Base-by-base conservation (phyloP, 805 yeast species). In the Saturnispora ahearnii region DNA sequence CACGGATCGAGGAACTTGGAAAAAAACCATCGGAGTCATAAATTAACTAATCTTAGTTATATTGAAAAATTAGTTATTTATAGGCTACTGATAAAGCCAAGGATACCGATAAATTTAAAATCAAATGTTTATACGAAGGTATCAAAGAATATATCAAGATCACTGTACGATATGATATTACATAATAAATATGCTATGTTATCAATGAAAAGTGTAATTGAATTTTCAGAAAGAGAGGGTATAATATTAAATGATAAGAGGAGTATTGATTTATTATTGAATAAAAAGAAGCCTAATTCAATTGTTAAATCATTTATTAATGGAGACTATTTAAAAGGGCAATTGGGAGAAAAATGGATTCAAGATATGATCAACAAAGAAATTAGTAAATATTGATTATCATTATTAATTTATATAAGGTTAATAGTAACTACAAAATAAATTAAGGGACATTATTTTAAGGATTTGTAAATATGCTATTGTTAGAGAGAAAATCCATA, bases 91-190 rank as follows among this genome's bases (percentile, higher is more conserved):
- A 81, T 86, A 10, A 66, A 87, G 38, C 68, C 72, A 18, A 70
- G 67, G 18, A 59, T 86, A 44, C 67, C 79, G 45, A 76, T 8
- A 13, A 41, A 32, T 11, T 11, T 45, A 21, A 44, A 46, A 2
- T 26, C 60, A 10, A 48, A 51, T 1, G 41, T 54, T 24, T 87
- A 81, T 60, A 82, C 87, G 3, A 62, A 62, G 13, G 72, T 85
- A 49, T 86, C 86, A 64, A 78, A 77, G 65, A 66, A 65, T 3
- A 80, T 84, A 5, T 82, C 90, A 12, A 70, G 87, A 47, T 66
- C 68, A 41, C 62, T 84, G 18, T 86, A 87, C 60, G 64, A 65
- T 18, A 37, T 54, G 12, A 50, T 64, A 1, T 26, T 47, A 3
- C 33, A 41, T 9, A 53, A 57, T 30, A 30, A 49, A 9, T 50